Evolutionary conservation across 257 asterid genomes (phyloP).

Genomic region (Plantago major): DNA sequence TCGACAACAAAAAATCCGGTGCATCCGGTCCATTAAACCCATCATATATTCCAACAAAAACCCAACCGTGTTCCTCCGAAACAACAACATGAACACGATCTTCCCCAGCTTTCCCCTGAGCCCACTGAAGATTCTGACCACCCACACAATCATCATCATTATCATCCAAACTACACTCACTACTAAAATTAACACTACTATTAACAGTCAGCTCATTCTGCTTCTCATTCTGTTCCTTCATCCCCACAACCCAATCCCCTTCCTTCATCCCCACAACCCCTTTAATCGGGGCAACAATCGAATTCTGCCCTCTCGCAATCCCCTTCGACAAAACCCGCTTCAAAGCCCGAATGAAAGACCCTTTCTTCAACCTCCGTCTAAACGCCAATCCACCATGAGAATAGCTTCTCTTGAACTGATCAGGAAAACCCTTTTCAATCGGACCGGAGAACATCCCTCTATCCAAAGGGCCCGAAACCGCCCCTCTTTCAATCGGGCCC

Average conservation of each 20-base stretch:
- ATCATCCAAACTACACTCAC: constrained; percentile 70
- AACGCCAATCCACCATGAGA: constrained; percentile 79
- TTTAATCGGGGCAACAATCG: constrained; percentile 86
- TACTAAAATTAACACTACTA: constrained; percentile 70
- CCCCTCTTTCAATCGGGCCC: constrained; percentile 67
- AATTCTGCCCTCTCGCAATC: constrained; percentile 65
- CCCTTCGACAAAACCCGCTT: constrained; percentile 71
- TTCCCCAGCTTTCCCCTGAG: constrained; percentile 97
- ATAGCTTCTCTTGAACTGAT: constrained; percentile 73
- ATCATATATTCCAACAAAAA: constrained; percentile 90
- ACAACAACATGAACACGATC: constrained; percentile 96
- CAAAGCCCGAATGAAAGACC: constrained; percentile 54
- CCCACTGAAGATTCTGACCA: constrained; percentile 86
- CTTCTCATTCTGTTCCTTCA: constrained; percentile 35
- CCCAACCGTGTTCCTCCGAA: constrained; percentile 93
- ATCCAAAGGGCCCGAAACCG: constrained; percentile 68
- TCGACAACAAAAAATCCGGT: constrained; percentile 76
- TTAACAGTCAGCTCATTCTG: constrained; percentile 64
- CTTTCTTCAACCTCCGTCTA: constrained; percentile 52
- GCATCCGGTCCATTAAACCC: constrained; percentile 98
- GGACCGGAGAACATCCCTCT: constrained; percentile 53
- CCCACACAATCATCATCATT: constrained; percentile 60
- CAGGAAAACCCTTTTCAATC: constrained; percentile 50
- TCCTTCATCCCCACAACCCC: constrained; percentile 42
- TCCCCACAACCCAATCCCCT: constrained; percentile 47